phyloP scores from a whole-genome alignment of 371 early-diverging fungal genomes.

The Actinomortierella wolfii region DNA sequence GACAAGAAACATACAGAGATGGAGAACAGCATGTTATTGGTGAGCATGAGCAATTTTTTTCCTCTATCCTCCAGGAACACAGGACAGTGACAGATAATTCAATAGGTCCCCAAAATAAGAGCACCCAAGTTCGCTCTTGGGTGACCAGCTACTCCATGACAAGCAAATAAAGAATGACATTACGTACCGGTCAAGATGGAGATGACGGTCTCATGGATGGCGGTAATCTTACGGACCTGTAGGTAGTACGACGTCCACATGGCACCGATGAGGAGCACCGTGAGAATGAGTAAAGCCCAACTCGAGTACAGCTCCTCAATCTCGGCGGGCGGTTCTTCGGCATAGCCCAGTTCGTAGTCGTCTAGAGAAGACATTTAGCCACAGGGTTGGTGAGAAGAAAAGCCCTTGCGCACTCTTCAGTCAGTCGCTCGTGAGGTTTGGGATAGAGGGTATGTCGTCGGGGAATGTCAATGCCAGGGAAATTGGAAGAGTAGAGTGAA shows the following conservation, averaged over 20 bases:
- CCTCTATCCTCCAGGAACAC: too few species aligned
- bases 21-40: background rate
- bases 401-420: too few species aligned
- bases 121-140: too few species aligned
- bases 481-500: too few species aligned
- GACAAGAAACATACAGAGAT: too few species aligned
- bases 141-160: background rate
- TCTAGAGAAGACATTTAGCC: background rate
- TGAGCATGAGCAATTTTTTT: too few species aligned
- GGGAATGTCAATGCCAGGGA: too few species aligned
- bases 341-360: slow-evolving; percentile 8
- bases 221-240: slow-evolving; percentile 80
- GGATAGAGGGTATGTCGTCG: too few species aligned
- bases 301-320: slow-evolving; percentile 80
- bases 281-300: slow-evolving; percentile 86
- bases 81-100: too few species aligned
- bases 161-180: background rate
- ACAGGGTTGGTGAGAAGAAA: background rate
- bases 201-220: slow-evolving; percentile 92
- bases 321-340: slow-evolving; percentile 45
- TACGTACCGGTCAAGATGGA: slow-evolving; percentile 83
- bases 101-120: too few species aligned
- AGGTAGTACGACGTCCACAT: slow-evolving; percentile 87
- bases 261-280: slow-evolving; percentile 80
- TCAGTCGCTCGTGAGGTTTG: too few species aligned